These are phyloP conservation scores for Ceriops zippeliana DNA, from an alignment of 345 rosid genomes.

Conservation along the genomic window DNA sequence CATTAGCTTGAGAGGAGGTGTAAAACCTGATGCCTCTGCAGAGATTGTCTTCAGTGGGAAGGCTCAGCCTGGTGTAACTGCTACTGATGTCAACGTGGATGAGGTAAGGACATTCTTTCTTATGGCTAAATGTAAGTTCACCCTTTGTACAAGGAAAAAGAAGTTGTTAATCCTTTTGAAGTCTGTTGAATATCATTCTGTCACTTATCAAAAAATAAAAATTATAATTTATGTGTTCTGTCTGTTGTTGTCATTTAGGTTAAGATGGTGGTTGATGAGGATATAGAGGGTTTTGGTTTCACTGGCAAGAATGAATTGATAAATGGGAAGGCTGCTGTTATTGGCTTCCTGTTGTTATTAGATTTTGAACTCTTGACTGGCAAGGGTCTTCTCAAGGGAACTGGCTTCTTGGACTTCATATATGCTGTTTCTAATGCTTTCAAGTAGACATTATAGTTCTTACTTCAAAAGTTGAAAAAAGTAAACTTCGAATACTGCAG, in stretches of 20 bases:
- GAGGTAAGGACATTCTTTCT: slow-evolving; percentile 44
- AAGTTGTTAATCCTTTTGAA: not conserved
- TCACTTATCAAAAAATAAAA: not conserved
- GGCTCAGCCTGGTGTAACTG: slow-evolving; percentile 88
- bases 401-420: slow-evolving; percentile 86
- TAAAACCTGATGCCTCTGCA: slow-evolving; percentile 54
- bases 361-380: slow-evolving; percentile 96
- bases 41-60: slow-evolving; percentile 92
- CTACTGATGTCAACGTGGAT: slow-evolving; percentile 80
- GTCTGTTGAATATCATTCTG: too few species aligned
- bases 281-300: slow-evolving; percentile 71
- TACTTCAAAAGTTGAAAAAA: not conserved
- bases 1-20: slow-evolving; percentile 52
- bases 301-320: slow-evolving; percentile 67
- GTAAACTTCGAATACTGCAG: not conserved
- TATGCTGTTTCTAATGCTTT: slow-evolving; percentile 65
- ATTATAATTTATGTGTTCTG: not conserved
- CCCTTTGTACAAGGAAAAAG: not conserved
- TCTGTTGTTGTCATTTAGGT: slow-evolving; percentile 45
- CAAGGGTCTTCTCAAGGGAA: slow-evolving; percentile 86
- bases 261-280: slow-evolving; percentile 87
- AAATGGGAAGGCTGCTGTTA: slow-evolving; percentile 86
- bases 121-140: not conserved
- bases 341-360: slow-evolving; percentile 78
- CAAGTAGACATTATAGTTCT: slow-evolving; percentile 37